Evolutionary conservation across 2,329 filamentous ascomycete genomes (phyloP), one percentile per base, ranked within the genome.

Genomic region (Eutypella sp.): DNA sequence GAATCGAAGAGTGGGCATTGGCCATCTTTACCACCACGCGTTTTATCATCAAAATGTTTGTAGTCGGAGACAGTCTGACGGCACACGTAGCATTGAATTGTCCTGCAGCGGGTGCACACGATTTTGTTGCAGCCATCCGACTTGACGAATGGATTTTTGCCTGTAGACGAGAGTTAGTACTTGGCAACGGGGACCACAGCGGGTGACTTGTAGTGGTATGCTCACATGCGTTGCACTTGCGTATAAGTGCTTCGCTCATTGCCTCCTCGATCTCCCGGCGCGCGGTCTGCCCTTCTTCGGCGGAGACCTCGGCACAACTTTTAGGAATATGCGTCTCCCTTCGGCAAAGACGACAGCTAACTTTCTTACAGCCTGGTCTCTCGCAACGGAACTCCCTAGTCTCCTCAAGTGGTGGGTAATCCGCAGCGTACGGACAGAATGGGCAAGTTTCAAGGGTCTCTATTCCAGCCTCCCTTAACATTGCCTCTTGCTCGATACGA

Each of bases 41-140:
- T 47, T 0, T 46, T 11, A 44, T 84, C 75, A 48, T 84, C 70
- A 57, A 95, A 95, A 63, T 95, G 89, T 0, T 70, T 54, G 57
- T 95, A 93, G 46, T 76, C 67, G 2, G 29, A 51, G 46, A 74
- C 78, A 1, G 79, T 78, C 55, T 84, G 72, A 19, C 81, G 82
- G 67, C 89, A 95, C 36, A 89, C 73, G 56, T 90, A 89, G 59
- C 83, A 85, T 52, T 82, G 78, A 0, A 75, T 57, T 38, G 79
- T 76, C 2, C 45, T 5, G 48, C 79, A 83, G n/a, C 75, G 74
- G 0, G 78, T 71, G 62, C 89, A 95, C 0, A 64, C 75, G 78
- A 95, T 88, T 66, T 91, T 91, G 68, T 95, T 95, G 69, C 89
- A 95, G 3, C 89, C 89, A 25, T 70, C 63, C 29, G 84, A 78